Evolutionary conservation across 1,139 yeast genomes (phyloP), one percentile per base, ranked within the genome.

Genomic region (Yamadazyma dendronema): DNA sequence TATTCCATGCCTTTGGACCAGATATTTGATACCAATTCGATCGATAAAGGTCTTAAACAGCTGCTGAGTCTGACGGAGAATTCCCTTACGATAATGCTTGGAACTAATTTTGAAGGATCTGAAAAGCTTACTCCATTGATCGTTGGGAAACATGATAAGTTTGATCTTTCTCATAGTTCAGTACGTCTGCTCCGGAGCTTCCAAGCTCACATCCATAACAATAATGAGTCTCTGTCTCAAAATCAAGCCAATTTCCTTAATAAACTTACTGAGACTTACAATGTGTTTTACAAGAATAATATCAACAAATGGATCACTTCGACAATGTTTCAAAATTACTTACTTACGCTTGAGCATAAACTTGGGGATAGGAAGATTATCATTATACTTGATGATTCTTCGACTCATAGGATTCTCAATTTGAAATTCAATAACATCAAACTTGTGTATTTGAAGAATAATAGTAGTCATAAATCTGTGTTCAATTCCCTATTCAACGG

Each of bases 261-360:
- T 46, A 79, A 77, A 46, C 57, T 79, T 35, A 72, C 80, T 0
- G 73, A 72, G 33, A 65, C 65, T 24, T 77, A 77, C 51, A 74
- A 75, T 19, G 61, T 81, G 8, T 64, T 72, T 16, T 80, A 79
- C 56, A 79, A 78, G 46, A 75, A 81, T 36, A 80, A 81, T 47
- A 67, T 74, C 36, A 78, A 77, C 55, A 77, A 79, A 41, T 79
- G 85, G 84, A 62, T 81, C 27, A 80, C 86, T 2, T 74, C 83
- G n/a, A 74, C 79, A 27, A 61, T 79, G 59, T 79, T 81, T 48
- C 82, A 80, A 46, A 79, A 79, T 48, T 81, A 83, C 70, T 54
- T 81, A 17, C 62, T 77, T 3, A 67, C 79, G 6, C 59, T 81
- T 52, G 86, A 81, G 46, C 83, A 79, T 49, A 71, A 82, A 46